Conservation (phyloP, 1,139 yeast species). For the Pichia sp. region DNA sequence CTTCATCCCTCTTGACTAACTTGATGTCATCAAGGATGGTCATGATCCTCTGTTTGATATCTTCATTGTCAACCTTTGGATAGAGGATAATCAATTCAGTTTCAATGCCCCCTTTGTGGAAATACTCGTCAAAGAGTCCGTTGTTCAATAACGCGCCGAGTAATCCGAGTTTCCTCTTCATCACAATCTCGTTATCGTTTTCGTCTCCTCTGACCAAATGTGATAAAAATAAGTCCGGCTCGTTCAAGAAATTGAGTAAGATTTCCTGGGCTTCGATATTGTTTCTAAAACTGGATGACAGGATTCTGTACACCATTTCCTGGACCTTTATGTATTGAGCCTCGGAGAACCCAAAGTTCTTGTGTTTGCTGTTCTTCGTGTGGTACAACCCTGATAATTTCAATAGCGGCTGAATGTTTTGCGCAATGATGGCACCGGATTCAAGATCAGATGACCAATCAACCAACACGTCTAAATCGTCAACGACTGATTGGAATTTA, state of each 20-base stretch:
- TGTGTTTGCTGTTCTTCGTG: constrained; percentile 2
- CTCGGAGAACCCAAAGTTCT: constrained; percentile 9
- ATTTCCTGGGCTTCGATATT: constrained; percentile 60
- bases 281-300: constrained; percentile 64
- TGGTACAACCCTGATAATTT: constrained; percentile 26
- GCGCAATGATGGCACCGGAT: constrained; percentile 47
- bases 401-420: constrained; percentile 24
- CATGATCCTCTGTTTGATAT: constrained; percentile 37
- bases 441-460: constrained; percentile 69
- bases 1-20: constrained; percentile 7
- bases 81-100: constrained; percentile 21
- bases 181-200: constrained; percentile 8
- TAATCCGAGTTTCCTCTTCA: constrained; percentile 29
- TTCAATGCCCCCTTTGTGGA: constrained; percentile 13
- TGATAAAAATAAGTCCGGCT: constrained; percentile 20
- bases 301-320: constrained; percentile 50
- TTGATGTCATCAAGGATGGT: constrained; percentile 43
- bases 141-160: constrained; percentile 25
- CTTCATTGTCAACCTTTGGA: constrained; percentile 19
- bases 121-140: constrained; percentile 19
- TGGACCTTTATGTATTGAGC: constrained; percentile 29
- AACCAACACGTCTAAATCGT: constrained; percentile 46
- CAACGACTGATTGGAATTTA: constrained; percentile 6
- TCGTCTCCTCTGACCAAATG: constrained; percentile 13
- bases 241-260: constrained; percentile 18